Conservation (phyloP, 352 stramenopile genomes). For the Nothophytophthora sp. region DNA sequence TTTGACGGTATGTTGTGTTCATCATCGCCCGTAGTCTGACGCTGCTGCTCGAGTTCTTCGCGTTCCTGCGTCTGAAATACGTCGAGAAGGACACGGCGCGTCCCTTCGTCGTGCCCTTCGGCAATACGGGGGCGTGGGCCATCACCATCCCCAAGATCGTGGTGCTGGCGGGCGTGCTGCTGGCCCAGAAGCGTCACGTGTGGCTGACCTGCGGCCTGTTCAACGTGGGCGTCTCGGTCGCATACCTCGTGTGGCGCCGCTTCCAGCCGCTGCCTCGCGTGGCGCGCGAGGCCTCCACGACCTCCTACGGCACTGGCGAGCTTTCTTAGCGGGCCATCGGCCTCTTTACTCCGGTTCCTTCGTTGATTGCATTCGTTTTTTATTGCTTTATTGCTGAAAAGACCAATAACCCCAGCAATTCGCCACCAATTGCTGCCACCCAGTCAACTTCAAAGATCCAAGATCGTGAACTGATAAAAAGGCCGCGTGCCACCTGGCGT, state of each 20-base stretch:
- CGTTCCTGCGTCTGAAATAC: conserved; percentile 86
- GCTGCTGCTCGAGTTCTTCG: conserved; percentile 82
- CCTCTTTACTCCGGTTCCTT: too few relatives aligned
- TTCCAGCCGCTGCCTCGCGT: conserved; percentile 34
- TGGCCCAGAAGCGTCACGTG: conserved; percentile 64
- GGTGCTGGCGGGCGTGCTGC: conserved; percentile 69
- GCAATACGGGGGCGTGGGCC: conserved; percentile 64
- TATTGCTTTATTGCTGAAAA: too few relatives aligned
- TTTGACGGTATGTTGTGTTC: background rate
- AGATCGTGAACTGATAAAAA: too few relatives aligned
- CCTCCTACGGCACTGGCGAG: conserved; percentile 34
- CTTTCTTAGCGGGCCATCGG: conserved; percentile 32
- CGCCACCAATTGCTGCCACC: too few relatives aligned
- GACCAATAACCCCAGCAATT: too few relatives aligned
- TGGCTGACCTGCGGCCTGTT: conserved; percentile 78
- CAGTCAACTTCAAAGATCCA: too few relatives aligned
- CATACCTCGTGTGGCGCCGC: conserved; percentile 68
- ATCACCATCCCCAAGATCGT: conserved; percentile 85
- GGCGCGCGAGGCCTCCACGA: conserved; percentile 4
- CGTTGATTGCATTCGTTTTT: too few relatives aligned
- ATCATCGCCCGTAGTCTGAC: conserved; percentile 41
- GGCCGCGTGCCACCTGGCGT: too few relatives aligned
- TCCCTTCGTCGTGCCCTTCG: conserved; percentile 76
- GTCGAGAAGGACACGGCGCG: conserved; percentile 71
- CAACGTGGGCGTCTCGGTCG: conserved; percentile 56